Evolutionary conservation across 1,284 basidiomycete genomes (phyloP).

Genomic region (Stygiomarasmius scandens): DNA sequence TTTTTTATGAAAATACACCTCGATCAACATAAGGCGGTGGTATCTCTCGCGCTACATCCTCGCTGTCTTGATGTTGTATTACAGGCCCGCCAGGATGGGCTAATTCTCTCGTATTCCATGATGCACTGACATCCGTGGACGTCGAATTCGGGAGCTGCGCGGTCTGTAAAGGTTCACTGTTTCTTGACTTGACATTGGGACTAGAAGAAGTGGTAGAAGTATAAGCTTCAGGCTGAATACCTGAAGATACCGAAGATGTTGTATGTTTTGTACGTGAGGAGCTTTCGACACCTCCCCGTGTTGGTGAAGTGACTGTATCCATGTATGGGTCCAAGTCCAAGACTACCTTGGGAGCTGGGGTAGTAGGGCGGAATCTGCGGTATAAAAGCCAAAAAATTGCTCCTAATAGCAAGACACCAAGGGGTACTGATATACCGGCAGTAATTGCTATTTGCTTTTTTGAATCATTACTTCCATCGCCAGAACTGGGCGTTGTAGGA

Average conservation of each 20-base stretch:
- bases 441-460: slow-evolving; percentile 24
- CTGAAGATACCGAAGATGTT: too few species aligned
- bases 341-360: not conserved
- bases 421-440: slow-evolving; percentile 28
- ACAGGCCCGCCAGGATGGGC: slow-evolving; percentile 4
- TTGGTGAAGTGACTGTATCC: too few species aligned
- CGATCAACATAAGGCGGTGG: slow-evolving; percentile 16
- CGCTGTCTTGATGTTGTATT: slow-evolving; percentile 16
- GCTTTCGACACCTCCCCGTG: too few species aligned
- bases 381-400: not conserved
- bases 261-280: too few species aligned
- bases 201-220: too few species aligned
- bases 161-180: not conserved
- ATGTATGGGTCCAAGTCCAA: too few species aligned
- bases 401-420: slow-evolving; percentile 3
- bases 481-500: not conserved
- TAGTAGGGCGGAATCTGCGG: not conserved
- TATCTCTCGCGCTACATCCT: slow-evolving; percentile 13
- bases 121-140: too few species aligned
- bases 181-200: too few species aligned
- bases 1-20: too few species aligned
- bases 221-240: too few species aligned
- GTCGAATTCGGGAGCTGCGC: not conserved
- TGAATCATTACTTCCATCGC: slow-evolving; percentile 9
- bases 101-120: too few species aligned